Conservation (phyloP, 768 basidiomycete genomes). For the Hortiboletus campestris region DNA sequence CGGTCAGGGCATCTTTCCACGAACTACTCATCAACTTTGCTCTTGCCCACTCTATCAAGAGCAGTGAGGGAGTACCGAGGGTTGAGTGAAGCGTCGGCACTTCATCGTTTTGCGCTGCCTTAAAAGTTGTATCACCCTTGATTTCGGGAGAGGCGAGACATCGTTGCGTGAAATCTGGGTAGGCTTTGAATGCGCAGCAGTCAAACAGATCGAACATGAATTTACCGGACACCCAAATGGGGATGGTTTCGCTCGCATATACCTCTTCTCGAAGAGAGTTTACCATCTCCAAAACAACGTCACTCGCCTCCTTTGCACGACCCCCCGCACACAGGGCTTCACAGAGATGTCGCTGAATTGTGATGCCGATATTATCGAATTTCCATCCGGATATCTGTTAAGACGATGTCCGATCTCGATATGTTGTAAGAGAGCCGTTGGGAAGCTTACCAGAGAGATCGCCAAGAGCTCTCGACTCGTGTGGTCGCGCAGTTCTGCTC, state of each 20-base stretch:
- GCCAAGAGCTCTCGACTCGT: neutral
- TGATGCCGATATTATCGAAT: neutral
- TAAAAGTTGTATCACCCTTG: neutral
- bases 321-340: neutral
- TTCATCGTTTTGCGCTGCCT: neutral
- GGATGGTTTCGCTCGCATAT: neutral
- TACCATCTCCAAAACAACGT: neutral
- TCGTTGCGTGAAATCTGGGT: neutral
- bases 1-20: neutral
- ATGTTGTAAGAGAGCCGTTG: no score
- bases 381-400: constrained; percentile 11
- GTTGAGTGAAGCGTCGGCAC: neutral
- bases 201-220: neutral
- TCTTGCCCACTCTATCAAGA: neutral
- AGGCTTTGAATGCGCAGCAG: neutral
- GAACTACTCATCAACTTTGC: neutral
- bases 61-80: neutral
- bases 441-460: constrained; percentile 1
- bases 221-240: neutral
- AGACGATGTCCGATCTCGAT: neutral
- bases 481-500: neutral
- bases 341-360: neutral
- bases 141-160: neutral
- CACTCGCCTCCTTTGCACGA: neutral
- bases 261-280: neutral